phyloP scores from a whole-genome alignment of 1,284 basidiomycete genomes.

The Pseudozyma tsukubaensis region DNA sequence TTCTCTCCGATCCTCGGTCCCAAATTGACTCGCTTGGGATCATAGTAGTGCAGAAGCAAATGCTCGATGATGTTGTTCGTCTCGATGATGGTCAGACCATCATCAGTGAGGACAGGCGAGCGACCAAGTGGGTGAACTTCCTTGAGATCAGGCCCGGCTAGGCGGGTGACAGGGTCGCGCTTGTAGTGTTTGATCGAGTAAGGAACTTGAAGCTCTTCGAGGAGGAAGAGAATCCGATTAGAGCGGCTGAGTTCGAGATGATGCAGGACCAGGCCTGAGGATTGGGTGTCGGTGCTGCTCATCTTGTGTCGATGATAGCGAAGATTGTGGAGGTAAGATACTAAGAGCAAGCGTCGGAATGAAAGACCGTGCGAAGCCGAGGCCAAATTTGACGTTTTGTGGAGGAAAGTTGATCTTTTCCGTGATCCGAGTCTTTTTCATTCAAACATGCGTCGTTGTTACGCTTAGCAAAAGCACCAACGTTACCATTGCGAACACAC shows the following conservation, averaged over 20 bases:
- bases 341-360: not conserved
- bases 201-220: constrained; percentile 34
- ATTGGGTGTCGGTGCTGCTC: not conserved
- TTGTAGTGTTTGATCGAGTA: constrained; percentile 33
- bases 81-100: constrained; percentile 32
- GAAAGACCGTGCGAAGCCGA: not conserved
- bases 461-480: too few relatives aligned
- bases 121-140: constrained; percentile 39
- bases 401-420: not conserved
- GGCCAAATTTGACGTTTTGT: constrained; percentile 5
- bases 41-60: constrained; percentile 38
- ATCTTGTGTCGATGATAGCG: constrained; percentile 9
- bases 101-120: constrained; percentile 40
- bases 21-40: constrained; percentile 9
- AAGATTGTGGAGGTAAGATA: not conserved
- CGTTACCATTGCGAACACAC: too few relatives aligned
- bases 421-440: not conserved
- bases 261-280: constrained; percentile 32
- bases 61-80: constrained; percentile 39
- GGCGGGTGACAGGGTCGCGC: constrained; percentile 34
- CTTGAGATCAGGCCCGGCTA: constrained; percentile 38
- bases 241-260: constrained; percentile 38
- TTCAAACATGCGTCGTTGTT: not conserved
- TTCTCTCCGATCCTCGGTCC: constrained; percentile 26
- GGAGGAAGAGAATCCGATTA: constrained; percentile 36